These are phyloP conservation scores for Leccinum boreale DNA, from an alignment of 768 basidiomycete genomes.

Conservation along the genomic window DNA sequence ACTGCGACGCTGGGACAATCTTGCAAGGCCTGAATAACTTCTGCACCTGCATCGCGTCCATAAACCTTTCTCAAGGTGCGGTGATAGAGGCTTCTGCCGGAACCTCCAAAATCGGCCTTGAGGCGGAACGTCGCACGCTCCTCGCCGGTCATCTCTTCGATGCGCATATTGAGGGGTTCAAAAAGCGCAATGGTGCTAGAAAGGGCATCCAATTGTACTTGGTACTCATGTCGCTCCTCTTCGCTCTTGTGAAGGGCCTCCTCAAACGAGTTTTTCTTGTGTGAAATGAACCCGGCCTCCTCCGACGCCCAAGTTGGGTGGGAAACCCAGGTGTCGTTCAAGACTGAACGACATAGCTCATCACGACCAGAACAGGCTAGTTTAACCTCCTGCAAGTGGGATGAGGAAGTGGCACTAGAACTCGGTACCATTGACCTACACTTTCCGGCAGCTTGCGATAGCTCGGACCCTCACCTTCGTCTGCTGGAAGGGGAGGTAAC, in stretches of 20 bases:
- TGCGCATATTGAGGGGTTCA: constrained; percentile 80
- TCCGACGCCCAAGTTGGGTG: constrained; percentile 99
- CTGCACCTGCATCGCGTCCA: constrained; percentile 69
- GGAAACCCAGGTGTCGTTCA: constrained; percentile 98
- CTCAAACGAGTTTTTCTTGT: constrained; percentile 96
- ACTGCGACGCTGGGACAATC: constrained; percentile 89
- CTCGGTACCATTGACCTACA: constrained; percentile 48
- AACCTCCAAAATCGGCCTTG: constrained; percentile 85
- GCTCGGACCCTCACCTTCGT: constrained; percentile 88
- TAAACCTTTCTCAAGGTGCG: constrained; percentile 94
- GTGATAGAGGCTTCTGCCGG: constrained; percentile 84
- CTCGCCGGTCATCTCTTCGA: constrained; percentile 86
- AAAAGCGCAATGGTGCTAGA: constrained; percentile 86
- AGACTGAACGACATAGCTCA: constrained; percentile 89
- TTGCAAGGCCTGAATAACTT: constrained; percentile 84
- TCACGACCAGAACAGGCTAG: constrained; percentile 94
- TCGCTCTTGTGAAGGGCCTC: constrained; percentile 96
- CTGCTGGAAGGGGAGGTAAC: constrained; percentile 73
- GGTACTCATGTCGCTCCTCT: constrained; percentile 97
- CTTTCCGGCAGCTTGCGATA: constrained; percentile 86
- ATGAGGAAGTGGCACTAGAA: neutral
- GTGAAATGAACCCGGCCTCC: constrained; percentile 88
- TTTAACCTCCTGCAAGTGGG: constrained; percentile 64
- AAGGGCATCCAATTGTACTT: constrained; percentile 91
- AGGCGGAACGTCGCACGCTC: constrained; percentile 81